phyloP scores from a whole-genome alignment of 306 rosid species.

The Sindora glabra region DNA sequence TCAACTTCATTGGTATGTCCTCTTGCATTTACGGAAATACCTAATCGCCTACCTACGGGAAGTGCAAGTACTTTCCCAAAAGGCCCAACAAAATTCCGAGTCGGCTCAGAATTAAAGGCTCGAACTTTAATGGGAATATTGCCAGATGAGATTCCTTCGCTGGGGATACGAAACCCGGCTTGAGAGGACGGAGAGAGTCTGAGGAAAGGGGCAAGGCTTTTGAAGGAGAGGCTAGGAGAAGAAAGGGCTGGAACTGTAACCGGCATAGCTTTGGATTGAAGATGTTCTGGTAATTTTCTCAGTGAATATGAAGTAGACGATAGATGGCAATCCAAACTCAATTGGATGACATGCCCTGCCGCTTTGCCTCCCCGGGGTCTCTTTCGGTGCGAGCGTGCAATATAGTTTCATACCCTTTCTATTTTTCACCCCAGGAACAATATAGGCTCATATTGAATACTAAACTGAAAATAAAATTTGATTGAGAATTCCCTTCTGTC shows the following conservation, averaged over 20 bases:
- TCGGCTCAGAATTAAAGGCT: constrained; percentile 8
- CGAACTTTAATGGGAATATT: constrained; percentile 20
- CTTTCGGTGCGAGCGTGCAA: too few relatives aligned
- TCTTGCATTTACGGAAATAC: constrained; percentile 14
- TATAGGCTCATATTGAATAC: too few relatives aligned
- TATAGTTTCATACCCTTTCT: too few relatives aligned
- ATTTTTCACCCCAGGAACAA: too few relatives aligned
- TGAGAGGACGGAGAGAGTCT: constrained; percentile 12
- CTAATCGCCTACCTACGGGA: constrained; percentile 20
- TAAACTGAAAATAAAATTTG: too few relatives aligned
- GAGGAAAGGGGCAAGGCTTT: constrained; percentile 13
- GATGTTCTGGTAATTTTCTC: not conserved
- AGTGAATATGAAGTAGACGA: too few relatives aligned
- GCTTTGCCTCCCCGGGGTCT: too few relatives aligned
- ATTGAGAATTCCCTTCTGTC: too few relatives aligned
- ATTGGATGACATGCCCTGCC: too few relatives aligned
- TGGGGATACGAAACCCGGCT: not conserved
- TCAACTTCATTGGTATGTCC: not conserved
- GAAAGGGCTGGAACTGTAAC: constrained; percentile 32
- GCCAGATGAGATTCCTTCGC: constrained; percentile 8
- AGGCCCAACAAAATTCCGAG: constrained; percentile 14
- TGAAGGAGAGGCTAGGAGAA: constrained; percentile 31
- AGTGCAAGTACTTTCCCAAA: constrained; percentile 21
- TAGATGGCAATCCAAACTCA: too few relatives aligned
- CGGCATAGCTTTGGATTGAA: constrained; percentile 35